Evolutionary conservation across 2,329 filamentous ascomycete species (phyloP), one percentile per base, ranked within the genome.

Genomic region (Exophiala mesophila): DNA sequence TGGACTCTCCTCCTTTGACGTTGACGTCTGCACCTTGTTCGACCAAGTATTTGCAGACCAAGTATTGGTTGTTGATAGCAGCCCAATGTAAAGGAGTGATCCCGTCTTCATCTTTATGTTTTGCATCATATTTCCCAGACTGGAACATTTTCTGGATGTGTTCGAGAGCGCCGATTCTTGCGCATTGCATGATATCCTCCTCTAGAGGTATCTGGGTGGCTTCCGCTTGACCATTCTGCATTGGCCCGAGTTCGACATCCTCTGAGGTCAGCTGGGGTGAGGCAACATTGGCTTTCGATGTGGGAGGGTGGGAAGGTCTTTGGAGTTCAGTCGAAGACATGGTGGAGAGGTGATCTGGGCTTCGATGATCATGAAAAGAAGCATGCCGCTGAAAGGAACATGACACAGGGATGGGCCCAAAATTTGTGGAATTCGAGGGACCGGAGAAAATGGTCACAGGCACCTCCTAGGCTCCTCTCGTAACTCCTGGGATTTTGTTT

Each of bases 61-160:
- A 86, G 69, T 90, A 94, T 63, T 96, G 92, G 61, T 97, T 97
- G 70, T 98, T 98, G 64, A 98, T 97, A 26, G 94, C 88, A 34
- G 92, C 92, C 92, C 92, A 98, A 88, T 98, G 62, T 65, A 98
- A 69, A 50, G 92, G 88, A 29, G 90, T 97, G 62, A 98, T 96
- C 60, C 88, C 88, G 65, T 98, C 88, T 41, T 85, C 85, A 61
- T 98, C 92, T 41, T 76, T 77, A 63, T 88, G 92, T 39, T 80
- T 86, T 36, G 88, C 87, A 63, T 88, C 85, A 63, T 77, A 87
- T 57, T 85, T 87, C 54, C 84, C 83, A 44, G 77, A 78, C 60
- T 90, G 86, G 55, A 96, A 94, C 38, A 98, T 74, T 69, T 82
- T 88, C 69, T 95, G 85, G 72, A 98, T 92, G 39, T 79, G 84